Evolutionary conservation across 1,139 yeast genomes (phyloP), one percentile per base, ranked within the genome.

Genomic region (Kodamaea arcana): DNA sequence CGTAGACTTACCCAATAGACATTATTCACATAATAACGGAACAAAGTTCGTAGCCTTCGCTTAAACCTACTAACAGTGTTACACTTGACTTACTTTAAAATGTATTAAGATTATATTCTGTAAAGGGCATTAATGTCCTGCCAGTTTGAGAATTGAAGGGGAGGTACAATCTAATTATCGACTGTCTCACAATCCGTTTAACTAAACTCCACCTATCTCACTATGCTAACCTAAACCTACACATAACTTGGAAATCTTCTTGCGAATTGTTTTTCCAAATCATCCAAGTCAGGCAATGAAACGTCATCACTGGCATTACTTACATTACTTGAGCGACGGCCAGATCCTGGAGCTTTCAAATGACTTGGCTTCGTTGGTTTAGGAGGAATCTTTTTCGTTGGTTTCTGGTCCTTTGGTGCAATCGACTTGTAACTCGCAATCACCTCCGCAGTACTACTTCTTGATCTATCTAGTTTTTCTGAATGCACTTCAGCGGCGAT

Each of bases 331-430:
- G 53, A 43, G 28, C 62, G 52, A 39, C 72, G 50, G 16, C 42
- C 16, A 24, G 32, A 16, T 17, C 22, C 30, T 13, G 17, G 22
- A 1, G 70, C 55, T 47, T 74, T 74, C 42, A 80, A 60, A 49
- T 75, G 73, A 3, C 51, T 51, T 2, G 88, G 87, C 44, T 80
- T 80, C 42, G 62, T 66, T 3, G 84, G 84, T 42, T 74, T 75
- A 11, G 83, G 81, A 9, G 83, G 83, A 4, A 80, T 75, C 23
- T 65, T 65, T 45, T 69, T 69, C 12, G 42, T 33, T 1, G 39
- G 23, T 12, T 20, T 27, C 17, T 13, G 15, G n/a, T 10, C 15
- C 16, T 14, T 26, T 4, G 24, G 29, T 10, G 18, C 4, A n/a
- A 15, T 24, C 16, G 23, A 16, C 16, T 24, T 18, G 28, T 15